Conservation (phyloP, 2,329 filamentous ascomycete species). For the Aspergillus ochraceoroseus region DNA sequence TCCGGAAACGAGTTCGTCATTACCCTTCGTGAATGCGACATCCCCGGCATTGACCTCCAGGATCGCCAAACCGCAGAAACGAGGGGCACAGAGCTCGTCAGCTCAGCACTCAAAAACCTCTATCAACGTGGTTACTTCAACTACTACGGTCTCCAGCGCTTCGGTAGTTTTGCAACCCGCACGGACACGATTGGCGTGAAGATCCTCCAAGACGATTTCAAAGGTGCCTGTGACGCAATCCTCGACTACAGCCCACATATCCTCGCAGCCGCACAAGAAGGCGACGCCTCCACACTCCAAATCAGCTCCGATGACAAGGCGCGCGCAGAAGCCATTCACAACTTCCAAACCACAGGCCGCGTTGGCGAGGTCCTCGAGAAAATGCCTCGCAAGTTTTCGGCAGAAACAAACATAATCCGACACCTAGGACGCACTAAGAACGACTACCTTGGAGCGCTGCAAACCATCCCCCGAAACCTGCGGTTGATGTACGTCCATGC, state of each 20-base stretch:
- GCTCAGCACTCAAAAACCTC: constrained; percentile 61
- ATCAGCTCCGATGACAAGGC: constrained; percentile 70
- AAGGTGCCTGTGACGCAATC: constrained; percentile 72
- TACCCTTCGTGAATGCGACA: constrained; percentile 76
- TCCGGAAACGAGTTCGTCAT: constrained; percentile 89
- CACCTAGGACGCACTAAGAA: constrained; percentile 58
- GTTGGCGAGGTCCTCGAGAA: constrained; percentile 57
- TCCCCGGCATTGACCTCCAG: constrained; percentile 46
- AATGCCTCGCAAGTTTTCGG: constrained; percentile 75
- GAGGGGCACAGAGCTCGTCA: constrained; percentile 46
- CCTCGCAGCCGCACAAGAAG: constrained; percentile 53
- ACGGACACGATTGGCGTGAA: constrained; percentile 81
- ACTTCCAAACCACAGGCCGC: constrained; percentile 62
- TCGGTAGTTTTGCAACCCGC: constrained; percentile 79
- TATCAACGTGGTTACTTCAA: constrained; percentile 81
- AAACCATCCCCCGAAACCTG: constrained; percentile 73
- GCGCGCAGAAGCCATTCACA: constrained; percentile 71
- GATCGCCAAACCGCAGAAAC: constrained; percentile 46
- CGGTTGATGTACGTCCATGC: constrained; percentile 95
- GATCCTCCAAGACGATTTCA: constrained; percentile 75
- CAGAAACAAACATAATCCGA: constrained; percentile 72
- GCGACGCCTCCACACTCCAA: constrained; percentile 39
- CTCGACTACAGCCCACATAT: constrained; percentile 65
- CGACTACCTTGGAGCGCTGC: constrained; percentile 77
- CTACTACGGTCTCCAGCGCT: constrained; percentile 96